Percentiles rank a stretch among this genome's conserved stretches.
Evolutionary conservation across 768 basidiomycete species (phyloP).

Genomic region (Strobilomyces dryophilus): DNA sequence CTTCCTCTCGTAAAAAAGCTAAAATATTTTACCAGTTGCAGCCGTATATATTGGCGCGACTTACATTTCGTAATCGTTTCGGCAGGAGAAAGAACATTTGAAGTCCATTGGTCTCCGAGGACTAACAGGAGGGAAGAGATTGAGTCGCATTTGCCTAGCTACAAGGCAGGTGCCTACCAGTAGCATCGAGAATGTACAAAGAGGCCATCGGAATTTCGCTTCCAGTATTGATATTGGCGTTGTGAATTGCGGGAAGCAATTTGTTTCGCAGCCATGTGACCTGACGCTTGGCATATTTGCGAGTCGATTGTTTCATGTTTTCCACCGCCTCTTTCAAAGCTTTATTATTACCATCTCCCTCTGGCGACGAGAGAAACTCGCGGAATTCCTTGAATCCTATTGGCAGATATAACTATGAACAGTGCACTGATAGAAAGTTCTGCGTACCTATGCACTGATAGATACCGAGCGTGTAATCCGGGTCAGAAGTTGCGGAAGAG

Average conservation of each 20-base stretch:
- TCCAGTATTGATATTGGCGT: slow-evolving; percentile 36
- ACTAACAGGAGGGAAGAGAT: slow-evolving; percentile 30
- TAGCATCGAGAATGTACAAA: slow-evolving; percentile 66
- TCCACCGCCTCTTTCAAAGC: slow-evolving; percentile 58
- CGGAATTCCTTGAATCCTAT: slow-evolving; percentile 92
- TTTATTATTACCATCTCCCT: slow-evolving; percentile 35
- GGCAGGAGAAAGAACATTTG: slow-evolving; percentile 50
- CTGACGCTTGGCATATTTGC: slow-evolving; percentile 90
- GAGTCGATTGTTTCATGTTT: slow-evolving; percentile 80
- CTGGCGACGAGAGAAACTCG: slow-evolving; percentile 49
- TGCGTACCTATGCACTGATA: slow-evolving; percentile 87
- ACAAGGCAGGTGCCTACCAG: slow-evolving; percentile 39
- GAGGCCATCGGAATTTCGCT: slow-evolving; percentile 28
- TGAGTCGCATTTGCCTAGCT: neutral
- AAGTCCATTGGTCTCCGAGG: slow-evolving; percentile 54
- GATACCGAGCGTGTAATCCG: slow-evolving; percentile 76
- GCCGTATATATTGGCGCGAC: slow-evolving; percentile 1
- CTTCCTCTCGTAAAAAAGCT: slow-evolving; percentile 49
- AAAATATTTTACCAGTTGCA: slow-evolving; percentile 4
- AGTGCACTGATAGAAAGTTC: neutral
- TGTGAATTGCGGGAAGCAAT: slow-evolving; percentile 67
- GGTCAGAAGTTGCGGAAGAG: neutral
- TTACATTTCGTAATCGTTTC: slow-evolving; percentile 46
- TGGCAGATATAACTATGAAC: slow-evolving; percentile 5
- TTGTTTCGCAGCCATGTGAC: slow-evolving; percentile 92